Percentiles rank a stretch among this genome's conserved stretches.
phyloP scores from a whole-genome alignment of 116 monocot species.

The Papilionanthe hybrid region DNA sequence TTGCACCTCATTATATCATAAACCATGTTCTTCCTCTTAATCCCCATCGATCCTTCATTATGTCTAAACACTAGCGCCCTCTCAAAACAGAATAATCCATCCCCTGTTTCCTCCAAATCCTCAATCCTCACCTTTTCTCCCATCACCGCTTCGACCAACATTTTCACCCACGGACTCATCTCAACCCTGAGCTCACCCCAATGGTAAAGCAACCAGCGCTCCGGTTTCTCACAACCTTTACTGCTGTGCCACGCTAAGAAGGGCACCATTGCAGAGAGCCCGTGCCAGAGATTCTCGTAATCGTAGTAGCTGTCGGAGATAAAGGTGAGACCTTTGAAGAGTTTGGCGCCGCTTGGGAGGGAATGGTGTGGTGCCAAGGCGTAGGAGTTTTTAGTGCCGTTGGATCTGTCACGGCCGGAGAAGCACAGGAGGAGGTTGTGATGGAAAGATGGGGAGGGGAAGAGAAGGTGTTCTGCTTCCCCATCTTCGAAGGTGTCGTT shows the following conservation, averaged over 20 bases:
- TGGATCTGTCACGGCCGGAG: slow-evolving; percentile 23
- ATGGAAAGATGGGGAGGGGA: slow-evolving; percentile 43
- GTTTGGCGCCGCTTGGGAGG: slow-evolving; percentile 36
- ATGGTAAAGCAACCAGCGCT: slow-evolving; percentile 56
- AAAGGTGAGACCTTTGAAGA: slow-evolving; percentile 42
- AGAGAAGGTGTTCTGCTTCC: slow-evolving; percentile 48
- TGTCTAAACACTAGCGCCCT: slow-evolving; percentile 48
- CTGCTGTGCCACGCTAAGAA: slow-evolving; percentile 44
- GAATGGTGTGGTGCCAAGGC: slow-evolving; percentile 42
- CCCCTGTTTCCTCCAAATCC: background rate
- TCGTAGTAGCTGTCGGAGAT: slow-evolving; percentile 5
- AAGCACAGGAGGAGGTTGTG: slow-evolving; percentile 53
- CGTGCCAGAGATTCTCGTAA: slow-evolving; percentile 65
- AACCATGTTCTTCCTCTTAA: slow-evolving; percentile 18
- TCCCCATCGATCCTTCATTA: slow-evolving; percentile 28
- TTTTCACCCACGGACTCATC: slow-evolving; percentile 47
- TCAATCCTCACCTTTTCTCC: slow-evolving; percentile 25
- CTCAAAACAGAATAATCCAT: slow-evolving; percentile 34
- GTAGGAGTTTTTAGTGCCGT: slow-evolving; percentile 57
- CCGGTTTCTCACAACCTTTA: slow-evolving; percentile 22
- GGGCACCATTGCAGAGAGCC: slow-evolving; percentile 40
- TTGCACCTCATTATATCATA: slow-evolving; percentile 58
- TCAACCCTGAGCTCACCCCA: slow-evolving; percentile 45
- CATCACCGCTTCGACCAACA: slow-evolving; percentile 20
- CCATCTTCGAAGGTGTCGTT: slow-evolving; percentile 46